Conservation (phyloP, 257 asterid species). For the Capsicum chinense region DNA sequence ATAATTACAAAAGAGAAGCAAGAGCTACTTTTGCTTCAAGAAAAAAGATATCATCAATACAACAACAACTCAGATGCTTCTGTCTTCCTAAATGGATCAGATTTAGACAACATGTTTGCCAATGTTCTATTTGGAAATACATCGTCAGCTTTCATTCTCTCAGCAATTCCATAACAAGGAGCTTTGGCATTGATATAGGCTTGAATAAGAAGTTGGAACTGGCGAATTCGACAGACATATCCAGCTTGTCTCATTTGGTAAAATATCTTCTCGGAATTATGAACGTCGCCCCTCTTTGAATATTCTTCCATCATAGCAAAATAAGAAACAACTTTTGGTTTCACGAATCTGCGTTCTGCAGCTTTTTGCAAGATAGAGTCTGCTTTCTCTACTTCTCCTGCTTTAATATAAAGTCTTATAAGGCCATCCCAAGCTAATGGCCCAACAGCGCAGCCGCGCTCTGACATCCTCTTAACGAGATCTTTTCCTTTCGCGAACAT, state of each 20-base stretch:
- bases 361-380: constrained; percentile 55
- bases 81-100: constrained; percentile 54
- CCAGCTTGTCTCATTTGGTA: constrained; percentile 57
- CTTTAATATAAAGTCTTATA: constrained; percentile 59
- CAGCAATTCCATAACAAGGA: constrained; percentile 66
- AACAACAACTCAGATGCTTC: constrained; percentile 47
- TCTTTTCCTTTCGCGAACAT: constrained; percentile 68
- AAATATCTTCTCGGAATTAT: constrained; percentile 65
- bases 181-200: constrained; percentile 59
- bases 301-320: constrained; percentile 55
- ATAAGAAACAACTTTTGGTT: constrained; percentile 50
- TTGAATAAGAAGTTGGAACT: constrained; percentile 51
- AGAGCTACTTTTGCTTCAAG: not conserved
- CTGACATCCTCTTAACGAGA: constrained; percentile 67
- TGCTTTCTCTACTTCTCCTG: constrained; percentile 75
- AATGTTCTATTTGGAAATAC: constrained; percentile 44
- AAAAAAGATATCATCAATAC: not conserved
- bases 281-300: constrained; percentile 64
- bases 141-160: constrained; percentile 70
- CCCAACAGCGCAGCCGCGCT: constrained; percentile 50
- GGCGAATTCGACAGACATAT: constrained; percentile 43
- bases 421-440: constrained; percentile 66
- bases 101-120: constrained; percentile 47
- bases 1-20: not conserved
- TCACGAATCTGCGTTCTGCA: constrained; percentile 39